Percentiles rank a stretch among this genome's conserved stretches.
These are phyloP conservation scores for Penicillium mononematosum DNA, from an alignment of 495 filamentous ascomycete genomes.

Conservation along the genomic window DNA sequence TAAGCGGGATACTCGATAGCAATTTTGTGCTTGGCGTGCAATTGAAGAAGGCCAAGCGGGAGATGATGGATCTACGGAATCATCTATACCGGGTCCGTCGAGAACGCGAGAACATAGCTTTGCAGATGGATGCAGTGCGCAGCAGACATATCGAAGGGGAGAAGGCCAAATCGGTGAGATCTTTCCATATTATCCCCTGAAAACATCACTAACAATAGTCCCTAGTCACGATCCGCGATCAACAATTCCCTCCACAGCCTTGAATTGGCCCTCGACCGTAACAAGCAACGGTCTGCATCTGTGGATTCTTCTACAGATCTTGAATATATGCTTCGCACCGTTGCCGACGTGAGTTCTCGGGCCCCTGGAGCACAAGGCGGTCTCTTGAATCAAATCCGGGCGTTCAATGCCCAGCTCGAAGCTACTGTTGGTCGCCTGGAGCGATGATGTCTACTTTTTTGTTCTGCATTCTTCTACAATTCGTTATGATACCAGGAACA, in stretches of 20 bases:
- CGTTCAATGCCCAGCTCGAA: conserved; percentile 48
- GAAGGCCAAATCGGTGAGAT: conserved; percentile 36
- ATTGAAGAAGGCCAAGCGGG: conserved; percentile 60
- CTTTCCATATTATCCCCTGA: neutral
- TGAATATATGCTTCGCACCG: conserved; percentile 44
- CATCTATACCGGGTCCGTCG: conserved; percentile 62
- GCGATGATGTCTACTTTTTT: conserved; percentile 10
- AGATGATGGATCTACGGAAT: conserved; percentile 62
- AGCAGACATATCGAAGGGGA: conserved; percentile 53
- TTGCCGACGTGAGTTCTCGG: conserved; percentile 42
- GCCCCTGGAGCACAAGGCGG: conserved; percentile 43
- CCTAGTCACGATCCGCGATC: conserved; percentile 43
- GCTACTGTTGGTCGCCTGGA: conserved; percentile 35
- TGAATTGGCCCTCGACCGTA: conserved; percentile 47
- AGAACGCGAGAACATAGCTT: conserved; percentile 63
- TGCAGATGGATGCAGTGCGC: conserved; percentile 68
- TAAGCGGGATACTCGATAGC: conserved; percentile 58
- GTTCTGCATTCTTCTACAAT: neutral
- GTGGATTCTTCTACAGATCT: conserved; percentile 33
- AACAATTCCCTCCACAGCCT: conserved; percentile 48
- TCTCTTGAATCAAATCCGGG: conserved; percentile 41
- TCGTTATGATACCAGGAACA: conserved; percentile 14
- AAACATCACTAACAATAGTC: conserved; percentile 13
- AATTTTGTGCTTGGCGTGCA: conserved; percentile 62
- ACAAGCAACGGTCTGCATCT: conserved; percentile 28